Percentiles rank a stretch among this genome's conserved stretches.
Evolutionary conservation across 2,329 filamentous ascomycete species (phyloP).

Genomic region (Coleophoma cylindrospora): DNA sequence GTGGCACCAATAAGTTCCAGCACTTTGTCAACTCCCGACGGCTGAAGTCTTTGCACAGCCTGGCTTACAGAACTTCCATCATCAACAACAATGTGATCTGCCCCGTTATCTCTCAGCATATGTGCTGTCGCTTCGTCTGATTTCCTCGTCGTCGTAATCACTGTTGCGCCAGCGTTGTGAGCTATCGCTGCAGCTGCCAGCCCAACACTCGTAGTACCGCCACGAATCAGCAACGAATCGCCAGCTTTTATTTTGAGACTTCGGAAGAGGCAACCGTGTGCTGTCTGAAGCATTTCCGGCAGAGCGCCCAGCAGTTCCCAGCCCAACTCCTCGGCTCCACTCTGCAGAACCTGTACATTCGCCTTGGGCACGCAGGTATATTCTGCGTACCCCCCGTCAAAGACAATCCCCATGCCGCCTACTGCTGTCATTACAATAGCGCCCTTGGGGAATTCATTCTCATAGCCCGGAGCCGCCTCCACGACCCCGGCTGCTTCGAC

Average conservation of each 20-base stretch:
- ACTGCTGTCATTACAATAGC: background rate
- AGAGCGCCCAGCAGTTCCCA: background rate
- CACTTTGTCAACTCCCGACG: no score
- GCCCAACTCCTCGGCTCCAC: background rate
- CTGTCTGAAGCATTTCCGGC: slow-evolving; percentile 33
- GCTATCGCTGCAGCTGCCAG: slow-evolving; percentile 40
- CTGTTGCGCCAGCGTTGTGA: slow-evolving; percentile 31
- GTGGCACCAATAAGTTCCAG: slow-evolving; percentile 29
- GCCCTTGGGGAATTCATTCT: slow-evolving; percentile 17
- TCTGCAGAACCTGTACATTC: background rate
- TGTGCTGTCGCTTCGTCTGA: no score
- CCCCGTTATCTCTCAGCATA: no score
- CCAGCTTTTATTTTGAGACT: slow-evolving; percentile 31
- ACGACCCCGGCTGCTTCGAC: slow-evolving; percentile 17
- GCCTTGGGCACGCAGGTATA: background rate
- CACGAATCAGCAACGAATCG: slow-evolving; percentile 40
- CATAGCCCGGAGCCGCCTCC: slow-evolving; percentile 1
- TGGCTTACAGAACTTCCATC: no score
- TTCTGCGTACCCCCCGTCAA: background rate
- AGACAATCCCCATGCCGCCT: background rate
- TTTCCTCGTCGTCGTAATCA: slow-evolving; percentile 32
- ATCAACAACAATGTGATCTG: no score
- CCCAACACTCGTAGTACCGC: slow-evolving; percentile 42
- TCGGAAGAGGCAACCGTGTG: slow-evolving; percentile 36
- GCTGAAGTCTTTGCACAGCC: no score